Evolutionary conservation across 2,329 filamentous ascomycete species (phyloP).

Genomic region (Apiospora aurea): DNA sequence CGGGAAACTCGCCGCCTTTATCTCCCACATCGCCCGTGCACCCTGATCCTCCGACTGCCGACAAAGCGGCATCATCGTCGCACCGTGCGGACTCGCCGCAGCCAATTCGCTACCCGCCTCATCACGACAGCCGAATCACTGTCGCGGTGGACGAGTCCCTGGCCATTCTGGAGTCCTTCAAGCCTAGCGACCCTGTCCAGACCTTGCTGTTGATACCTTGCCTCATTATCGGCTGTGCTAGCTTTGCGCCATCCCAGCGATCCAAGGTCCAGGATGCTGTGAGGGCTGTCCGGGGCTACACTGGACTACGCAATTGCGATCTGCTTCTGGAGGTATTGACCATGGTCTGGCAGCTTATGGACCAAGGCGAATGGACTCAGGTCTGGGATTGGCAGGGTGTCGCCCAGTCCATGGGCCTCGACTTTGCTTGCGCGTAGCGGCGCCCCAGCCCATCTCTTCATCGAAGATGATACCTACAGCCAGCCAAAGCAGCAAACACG

Average conservation of each 20-base stretch:
- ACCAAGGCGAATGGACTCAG: constrained; percentile 60
- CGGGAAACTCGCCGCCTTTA: constrained; percentile 30
- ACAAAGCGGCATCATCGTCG: constrained; percentile 34
- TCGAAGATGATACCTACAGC: background rate
- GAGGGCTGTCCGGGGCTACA: constrained; percentile 62
- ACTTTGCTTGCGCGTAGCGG: constrained; percentile 58
- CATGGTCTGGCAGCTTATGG: constrained; percentile 67
- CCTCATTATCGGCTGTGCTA: constrained; percentile 66
- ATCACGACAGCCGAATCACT: constrained; percentile 60
- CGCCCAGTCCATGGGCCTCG: constrained; percentile 58
- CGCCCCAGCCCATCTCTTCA: background rate
- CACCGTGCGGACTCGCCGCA: constrained; percentile 51
- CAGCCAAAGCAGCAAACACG: background rate
- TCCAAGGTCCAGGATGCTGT: constrained; percentile 59
- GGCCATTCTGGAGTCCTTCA: constrained; percentile 60
- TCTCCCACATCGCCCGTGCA: constrained; percentile 33
- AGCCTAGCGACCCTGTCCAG: constrained; percentile 64
- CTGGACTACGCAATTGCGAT: constrained; percentile 65
- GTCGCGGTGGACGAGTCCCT: constrained; percentile 65
- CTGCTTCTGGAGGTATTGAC: constrained; percentile 61
- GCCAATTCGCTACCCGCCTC: constrained; percentile 53
- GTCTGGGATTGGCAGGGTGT: constrained; percentile 72
- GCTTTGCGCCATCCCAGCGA: constrained; percentile 60
- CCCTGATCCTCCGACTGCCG: constrained; percentile 27
- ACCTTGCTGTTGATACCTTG: constrained; percentile 67